Conservation (phyloP, 345 rosid genomes). For the Pistacia integerrima region DNA sequence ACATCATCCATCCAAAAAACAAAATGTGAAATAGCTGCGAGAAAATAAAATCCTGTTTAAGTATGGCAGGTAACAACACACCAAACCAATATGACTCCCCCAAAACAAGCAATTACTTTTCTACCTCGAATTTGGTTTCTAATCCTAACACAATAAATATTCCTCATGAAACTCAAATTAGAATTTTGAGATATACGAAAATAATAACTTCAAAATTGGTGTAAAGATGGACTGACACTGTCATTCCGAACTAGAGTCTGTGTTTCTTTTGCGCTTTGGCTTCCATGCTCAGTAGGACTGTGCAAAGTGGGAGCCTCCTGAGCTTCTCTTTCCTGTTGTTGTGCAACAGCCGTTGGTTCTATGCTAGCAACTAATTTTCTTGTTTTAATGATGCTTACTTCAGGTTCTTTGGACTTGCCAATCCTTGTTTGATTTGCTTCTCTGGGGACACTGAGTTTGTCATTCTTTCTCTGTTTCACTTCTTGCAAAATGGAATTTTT, state of each 20-base stretch:
- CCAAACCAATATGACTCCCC: no score
- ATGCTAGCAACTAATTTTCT: slow-evolving; percentile 28
- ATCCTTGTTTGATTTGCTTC: slow-evolving; percentile 34
- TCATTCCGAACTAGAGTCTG: slow-evolving; percentile 33
- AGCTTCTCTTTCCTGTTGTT: slow-evolving; percentile 33
- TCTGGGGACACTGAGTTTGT: slow-evolving; percentile 25
- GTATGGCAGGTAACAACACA: no score
- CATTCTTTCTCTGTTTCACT: slow-evolving; percentile 36
- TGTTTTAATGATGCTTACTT: slow-evolving; percentile 28
- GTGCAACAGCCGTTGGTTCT: slow-evolving; percentile 23
- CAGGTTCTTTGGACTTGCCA: slow-evolving; percentile 34
- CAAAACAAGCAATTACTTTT: no score
- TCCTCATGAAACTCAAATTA: no score
- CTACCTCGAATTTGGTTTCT: no score
- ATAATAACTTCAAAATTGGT: slow-evolving; percentile 10
- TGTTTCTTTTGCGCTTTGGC: slow-evolving; percentile 29
- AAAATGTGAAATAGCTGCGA: no score
- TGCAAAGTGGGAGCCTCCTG: slow-evolving; percentile 34
- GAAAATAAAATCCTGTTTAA: no score
- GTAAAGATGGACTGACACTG: slow-evolving; percentile 46
- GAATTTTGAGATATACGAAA: no score
- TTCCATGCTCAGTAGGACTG: slow-evolving; percentile 22
- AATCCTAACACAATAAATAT: no score
- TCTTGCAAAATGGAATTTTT: slow-evolving; percentile 38
- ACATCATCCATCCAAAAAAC: neutral